Percentiles rank a stretch among this genome's conserved stretches.
phyloP scores from a whole-genome alignment of 2,329 filamentous ascomycete species.

The Albophoma yamanashiensis region DNA sequence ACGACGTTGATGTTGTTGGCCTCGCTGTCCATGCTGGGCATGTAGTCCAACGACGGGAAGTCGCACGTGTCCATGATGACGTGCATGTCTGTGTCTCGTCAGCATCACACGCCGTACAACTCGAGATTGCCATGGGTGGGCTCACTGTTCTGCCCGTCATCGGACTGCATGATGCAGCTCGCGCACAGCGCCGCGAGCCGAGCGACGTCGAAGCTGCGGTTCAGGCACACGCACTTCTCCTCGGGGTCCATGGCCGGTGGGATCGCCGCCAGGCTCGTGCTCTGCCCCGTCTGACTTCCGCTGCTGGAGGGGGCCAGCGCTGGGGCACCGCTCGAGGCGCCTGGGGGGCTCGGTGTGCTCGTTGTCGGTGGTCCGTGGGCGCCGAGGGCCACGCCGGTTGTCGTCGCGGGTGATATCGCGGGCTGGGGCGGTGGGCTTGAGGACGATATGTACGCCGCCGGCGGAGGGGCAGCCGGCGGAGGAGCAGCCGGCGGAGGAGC shows the following conservation, averaged over 20 bases:
- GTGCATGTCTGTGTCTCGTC: conserved; percentile 18
- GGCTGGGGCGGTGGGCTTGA: background rate
- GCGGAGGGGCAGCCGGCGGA: background rate
- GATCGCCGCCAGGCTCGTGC: background rate
- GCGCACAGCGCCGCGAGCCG: conserved; percentile 25
- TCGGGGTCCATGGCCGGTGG: conserved; percentile 13
- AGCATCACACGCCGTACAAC: background rate
- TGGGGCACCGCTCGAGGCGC: background rate
- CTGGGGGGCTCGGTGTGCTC: background rate
- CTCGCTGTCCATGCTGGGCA: conserved; percentile 16
- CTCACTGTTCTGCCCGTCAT: conserved; percentile 21
- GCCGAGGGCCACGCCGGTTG: background rate
- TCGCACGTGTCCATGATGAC: conserved; percentile 24
- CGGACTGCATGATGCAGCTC: conserved; percentile 23
- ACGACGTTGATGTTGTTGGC: conserved; percentile 22
- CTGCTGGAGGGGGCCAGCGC: background rate
- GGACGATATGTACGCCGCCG: background rate
- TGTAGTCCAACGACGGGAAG: conserved; percentile 19
- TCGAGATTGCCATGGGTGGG: background rate
- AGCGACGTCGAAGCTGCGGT: conserved; percentile 28
- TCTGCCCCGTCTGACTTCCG: background rate
- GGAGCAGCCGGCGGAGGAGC: background rate
- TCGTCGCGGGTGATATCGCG: background rate
- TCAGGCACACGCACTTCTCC: conserved; percentile 24
- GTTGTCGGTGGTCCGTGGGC: background rate